Percentiles rank a stretch among this genome's conserved stretches.
These are phyloP conservation scores for Candida sanyaensis DNA, from an alignment of 1,139 yeast genomes.

Conservation along the genomic window DNA sequence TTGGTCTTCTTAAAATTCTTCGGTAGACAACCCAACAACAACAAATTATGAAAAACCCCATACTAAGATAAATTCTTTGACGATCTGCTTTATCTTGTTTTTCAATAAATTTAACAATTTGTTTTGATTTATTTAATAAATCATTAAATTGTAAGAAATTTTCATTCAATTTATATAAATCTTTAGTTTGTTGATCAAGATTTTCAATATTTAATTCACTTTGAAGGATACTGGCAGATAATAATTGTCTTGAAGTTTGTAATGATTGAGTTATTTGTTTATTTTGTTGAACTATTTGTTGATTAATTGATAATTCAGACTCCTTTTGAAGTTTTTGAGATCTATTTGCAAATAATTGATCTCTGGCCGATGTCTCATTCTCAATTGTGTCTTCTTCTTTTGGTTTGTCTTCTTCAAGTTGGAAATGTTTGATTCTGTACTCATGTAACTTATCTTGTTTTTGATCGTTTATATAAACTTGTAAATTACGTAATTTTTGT, in stretches of 20 bases:
- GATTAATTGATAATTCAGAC: conserved; percentile 22
- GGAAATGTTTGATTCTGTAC: conserved; percentile 26
- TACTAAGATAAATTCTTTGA: conserved; percentile 55
- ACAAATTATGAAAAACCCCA: conserved; percentile 58
- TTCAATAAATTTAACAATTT: conserved; percentile 63
- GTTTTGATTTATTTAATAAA: conserved; percentile 53
- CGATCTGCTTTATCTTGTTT: conserved; percentile 68
- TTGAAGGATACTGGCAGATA: conserved; percentile 56
- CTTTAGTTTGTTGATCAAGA: conserved; percentile 58
- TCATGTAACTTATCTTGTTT: conserved; percentile 30
- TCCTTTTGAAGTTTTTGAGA: conserved; percentile 15
- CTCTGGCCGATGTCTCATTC: conserved; percentile 7
- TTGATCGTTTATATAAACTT: conserved; percentile 23
- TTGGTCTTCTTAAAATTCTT: conserved; percentile 59
- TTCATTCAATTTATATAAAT: conserved; percentile 49
- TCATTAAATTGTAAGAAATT: conserved; percentile 56
- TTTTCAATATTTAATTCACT: conserved; percentile 64
- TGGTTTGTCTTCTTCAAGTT: conserved; percentile 6
- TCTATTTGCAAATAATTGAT: conserved; percentile 23
- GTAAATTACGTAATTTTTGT: conserved; percentile 25
- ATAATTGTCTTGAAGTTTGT: conserved; percentile 54
- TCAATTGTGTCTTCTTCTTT: not conserved
- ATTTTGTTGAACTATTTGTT: conserved; percentile 47
- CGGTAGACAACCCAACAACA: conserved; percentile 68
- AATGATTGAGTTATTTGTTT: conserved; percentile 56